Evolutionary conservation across 78 protist species (phyloP).

Genomic region (Dictyostelium capitatum): DNA sequence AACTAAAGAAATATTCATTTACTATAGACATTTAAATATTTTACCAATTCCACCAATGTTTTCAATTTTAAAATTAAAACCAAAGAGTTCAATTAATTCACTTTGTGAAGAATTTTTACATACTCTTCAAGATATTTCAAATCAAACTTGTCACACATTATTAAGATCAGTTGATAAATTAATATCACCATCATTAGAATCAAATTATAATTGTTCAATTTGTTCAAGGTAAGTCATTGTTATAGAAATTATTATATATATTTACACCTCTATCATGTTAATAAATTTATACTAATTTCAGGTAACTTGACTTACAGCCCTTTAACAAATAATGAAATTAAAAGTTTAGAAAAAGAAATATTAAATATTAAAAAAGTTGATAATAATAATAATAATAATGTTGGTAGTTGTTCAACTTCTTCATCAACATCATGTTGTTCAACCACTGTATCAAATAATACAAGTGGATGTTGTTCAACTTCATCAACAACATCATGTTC

Average conservation of each 20-base stretch:
- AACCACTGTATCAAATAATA: background rate
- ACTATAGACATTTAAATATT: conserved; percentile 22
- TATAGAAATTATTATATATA: background rate
- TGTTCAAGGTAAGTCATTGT: conserved; percentile 14
- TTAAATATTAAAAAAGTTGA: background rate
- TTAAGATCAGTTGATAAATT: conserved; percentile 74
- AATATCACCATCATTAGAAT: conserved; percentile 23
- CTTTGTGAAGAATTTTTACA: conserved; percentile 70
- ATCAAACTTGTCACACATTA: conserved; percentile 63
- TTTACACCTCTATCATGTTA: no score
- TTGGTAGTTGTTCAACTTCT: background rate
- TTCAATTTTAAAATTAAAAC: background rate
- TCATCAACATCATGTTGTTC: conserved; percentile 1
- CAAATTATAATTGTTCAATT: conserved; percentile 40
- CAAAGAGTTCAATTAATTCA: conserved; percentile 48
- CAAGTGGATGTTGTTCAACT: conserved; percentile 29
- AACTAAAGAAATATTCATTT: conserved; percentile 49
- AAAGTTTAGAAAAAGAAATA: conserved; percentile 4
- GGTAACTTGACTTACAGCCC: background rate
- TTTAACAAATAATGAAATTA: conserved; percentile 32
- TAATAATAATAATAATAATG: background rate
- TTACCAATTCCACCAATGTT: background rate
- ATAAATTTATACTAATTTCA: background rate
- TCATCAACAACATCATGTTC: background rate
- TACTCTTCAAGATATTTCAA: conserved; percentile 69